These are phyloP conservation scores for Macrotyloma uniflorum DNA, from an alignment of 306 rosid species.

Conservation along the genomic window DNA sequence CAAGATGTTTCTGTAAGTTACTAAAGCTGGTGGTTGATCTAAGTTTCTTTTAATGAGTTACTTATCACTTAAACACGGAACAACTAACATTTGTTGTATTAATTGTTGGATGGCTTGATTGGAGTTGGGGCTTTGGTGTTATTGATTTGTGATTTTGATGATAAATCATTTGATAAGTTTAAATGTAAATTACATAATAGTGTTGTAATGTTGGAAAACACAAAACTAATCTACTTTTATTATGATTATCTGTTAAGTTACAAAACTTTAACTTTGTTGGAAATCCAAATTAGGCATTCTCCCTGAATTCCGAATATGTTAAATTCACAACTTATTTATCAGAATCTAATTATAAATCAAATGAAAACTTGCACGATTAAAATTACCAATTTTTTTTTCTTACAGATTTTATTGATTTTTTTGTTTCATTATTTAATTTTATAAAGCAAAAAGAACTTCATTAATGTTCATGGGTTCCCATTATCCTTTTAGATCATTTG, in stretches of 20 bases:
- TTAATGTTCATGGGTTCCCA: background rate
- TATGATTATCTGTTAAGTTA: constrained; percentile 7
- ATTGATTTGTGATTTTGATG: constrained; percentile 15
- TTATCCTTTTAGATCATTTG: constrained; percentile 2
- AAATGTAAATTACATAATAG: background rate
- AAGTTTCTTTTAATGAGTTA: constrained; percentile 11
- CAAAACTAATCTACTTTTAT: constrained; percentile 16
- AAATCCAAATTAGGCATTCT: constrained; percentile 11
- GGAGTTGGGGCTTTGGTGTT: constrained; percentile 21
- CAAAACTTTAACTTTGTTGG: constrained; percentile 1
- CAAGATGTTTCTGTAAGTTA: constrained; percentile 96
- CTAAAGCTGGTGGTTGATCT: constrained; percentile 29
- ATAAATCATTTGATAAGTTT: constrained; percentile 2
- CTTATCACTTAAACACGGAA: background rate
- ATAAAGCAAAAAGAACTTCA: background rate
- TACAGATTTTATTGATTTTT: background rate
- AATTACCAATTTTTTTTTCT: background rate
- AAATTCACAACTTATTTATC: background rate
- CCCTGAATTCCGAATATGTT: constrained; percentile 3
- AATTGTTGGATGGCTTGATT: constrained; percentile 35
- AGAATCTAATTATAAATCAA: constrained; percentile 13
- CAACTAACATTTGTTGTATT: background rate
- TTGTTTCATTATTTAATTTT: background rate
- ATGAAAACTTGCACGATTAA: background rate
- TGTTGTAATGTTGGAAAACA: background rate